Base-by-base conservation (phyloP, 2,329 filamentous ascomycete species). In the Trichoderma sp. region DNA sequence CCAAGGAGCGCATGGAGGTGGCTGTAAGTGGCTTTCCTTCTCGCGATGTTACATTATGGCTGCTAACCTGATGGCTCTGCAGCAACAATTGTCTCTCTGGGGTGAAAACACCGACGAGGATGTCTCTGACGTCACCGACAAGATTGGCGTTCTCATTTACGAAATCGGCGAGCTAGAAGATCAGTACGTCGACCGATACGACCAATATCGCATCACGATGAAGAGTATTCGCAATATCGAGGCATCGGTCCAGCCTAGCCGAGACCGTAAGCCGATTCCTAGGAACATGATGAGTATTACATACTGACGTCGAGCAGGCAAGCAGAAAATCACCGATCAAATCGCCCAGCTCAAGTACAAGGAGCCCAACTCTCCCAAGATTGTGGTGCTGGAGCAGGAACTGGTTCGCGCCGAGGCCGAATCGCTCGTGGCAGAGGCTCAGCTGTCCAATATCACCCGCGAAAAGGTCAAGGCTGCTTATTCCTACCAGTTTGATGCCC, bases 191-290 rank as follows among this genome's bases (percentile, higher is more conserved):
- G 95, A 99, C 79, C 92, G 93, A 74, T 99, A 99, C 80, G 95
- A 99, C 79, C 95, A 99, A 81, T 99, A 98, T 83, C 92, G 95
- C 75, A 91, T 99, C 65, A 99, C 95, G 62, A 96, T 99, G 81
- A 99, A 99, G 89, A 96, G 93, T 78, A 97, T 99, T 75, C 91
- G 95, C 74, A 99, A 99, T 81, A 99, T 99, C 70, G 95, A 99
- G 80, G 93, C 94, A 66, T 98, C 94, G 24, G 95, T 99, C 58
- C 95, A 99, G 81, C 95, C 95, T 64, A 97, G 93, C 83, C 88
- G 95, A 81, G 95, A 99, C 80, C 91, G 95, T 95, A 82, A 81
- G 90, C 79, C 56, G 34, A 45, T 17, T 10, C 24, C 26, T 17
- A 26, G 24, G 21, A n/a, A 10, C 41, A 9, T 50, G 47, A 41